Conservation (phyloP, 257 asterid species). For the Leptodermis oblonga region DNA sequence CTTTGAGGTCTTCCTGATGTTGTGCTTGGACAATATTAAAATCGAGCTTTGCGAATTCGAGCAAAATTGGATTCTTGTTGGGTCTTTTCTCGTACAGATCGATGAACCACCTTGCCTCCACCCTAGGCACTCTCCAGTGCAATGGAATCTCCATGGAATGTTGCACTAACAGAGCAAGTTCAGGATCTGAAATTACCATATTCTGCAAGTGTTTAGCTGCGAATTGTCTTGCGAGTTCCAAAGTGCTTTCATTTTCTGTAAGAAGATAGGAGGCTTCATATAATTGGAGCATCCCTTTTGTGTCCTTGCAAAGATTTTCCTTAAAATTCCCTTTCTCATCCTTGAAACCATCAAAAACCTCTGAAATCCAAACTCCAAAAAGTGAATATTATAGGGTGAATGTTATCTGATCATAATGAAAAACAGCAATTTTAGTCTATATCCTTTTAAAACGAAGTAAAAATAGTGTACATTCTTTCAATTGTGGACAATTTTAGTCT, state of each 20-base stretch:
- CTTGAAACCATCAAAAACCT: slow-evolving; percentile 25
- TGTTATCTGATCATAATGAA: too few species aligned
- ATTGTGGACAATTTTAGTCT: too few species aligned
- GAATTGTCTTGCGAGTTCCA: slow-evolving; percentile 27
- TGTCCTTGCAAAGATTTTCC: slow-evolving; percentile 12
- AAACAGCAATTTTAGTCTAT: too few species aligned
- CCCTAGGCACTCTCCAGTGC: slow-evolving; percentile 12
- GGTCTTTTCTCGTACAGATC: slow-evolving; percentile 9
- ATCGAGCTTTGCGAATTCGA: slow-evolving; percentile 14
- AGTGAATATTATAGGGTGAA: too few species aligned
- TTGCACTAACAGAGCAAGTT: neutral
- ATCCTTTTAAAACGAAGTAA: too few species aligned
- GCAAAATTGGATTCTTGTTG: neutral
- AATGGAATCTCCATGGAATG: slow-evolving; percentile 15
- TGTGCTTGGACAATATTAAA: slow-evolving; percentile 17
- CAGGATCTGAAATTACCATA: neutral
- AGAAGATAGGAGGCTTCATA: slow-evolving; percentile 32
- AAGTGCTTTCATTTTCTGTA: slow-evolving; percentile 20
- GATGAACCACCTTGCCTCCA: slow-evolving; percentile 16
- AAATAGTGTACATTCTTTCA: too few species aligned
- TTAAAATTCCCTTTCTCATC: slow-evolving; percentile 22
- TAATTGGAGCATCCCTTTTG: slow-evolving; percentile 21
- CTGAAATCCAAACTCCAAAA: slow-evolving; percentile 14
- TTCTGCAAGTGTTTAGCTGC: slow-evolving; percentile 5
- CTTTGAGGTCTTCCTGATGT: slow-evolving; percentile 7